Percentiles rank a stretch among this genome's conserved stretches.
Evolutionary conservation across 371 early-diverging fungal genomes (phyloP).

Genomic region (Apophysomyces sp.): DNA sequence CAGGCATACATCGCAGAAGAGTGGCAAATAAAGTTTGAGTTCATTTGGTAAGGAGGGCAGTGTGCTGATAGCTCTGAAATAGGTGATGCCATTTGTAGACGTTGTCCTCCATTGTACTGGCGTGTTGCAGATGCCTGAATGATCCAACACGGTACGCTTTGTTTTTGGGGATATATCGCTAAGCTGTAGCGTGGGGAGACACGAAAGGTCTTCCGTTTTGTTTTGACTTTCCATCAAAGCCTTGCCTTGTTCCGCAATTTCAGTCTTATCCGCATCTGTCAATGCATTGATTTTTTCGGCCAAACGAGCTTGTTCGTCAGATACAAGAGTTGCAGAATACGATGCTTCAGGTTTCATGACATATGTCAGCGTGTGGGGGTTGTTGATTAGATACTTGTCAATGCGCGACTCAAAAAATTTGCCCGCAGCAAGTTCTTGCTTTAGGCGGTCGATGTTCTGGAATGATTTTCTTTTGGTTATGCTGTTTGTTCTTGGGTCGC

Average conservation of each 20-base stretch:
- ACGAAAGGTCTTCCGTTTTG: conserved; percentile 70
- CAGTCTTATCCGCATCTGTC: conserved; percentile 56
- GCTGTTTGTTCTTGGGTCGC: background rate
- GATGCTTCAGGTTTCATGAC: conserved; percentile 80
- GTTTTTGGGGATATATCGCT: conserved; percentile 69
- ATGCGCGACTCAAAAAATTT: conserved; percentile 73
- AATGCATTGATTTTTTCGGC: conserved; percentile 56
- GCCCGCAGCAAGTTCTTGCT: conserved; percentile 58
- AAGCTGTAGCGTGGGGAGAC: conserved; percentile 81
- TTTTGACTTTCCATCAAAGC: conserved; percentile 73
- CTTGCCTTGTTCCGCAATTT: conserved; percentile 61
- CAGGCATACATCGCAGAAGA: conserved; percentile 70
- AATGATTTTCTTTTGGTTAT: background rate
- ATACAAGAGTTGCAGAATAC: conserved; percentile 56
- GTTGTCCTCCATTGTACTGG: conserved; percentile 81
- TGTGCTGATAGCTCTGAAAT: conserved; percentile 71
- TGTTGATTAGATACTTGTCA: conserved; percentile 75
- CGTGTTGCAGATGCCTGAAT: conserved; percentile 54
- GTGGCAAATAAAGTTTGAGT: conserved; percentile 72
- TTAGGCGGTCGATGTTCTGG: conserved; percentile 74
- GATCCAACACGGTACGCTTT: conserved; percentile 66
- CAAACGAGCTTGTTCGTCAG: conserved; percentile 69
- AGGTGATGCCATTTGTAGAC: conserved; percentile 92
- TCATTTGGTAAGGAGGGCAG: conserved; percentile 63
- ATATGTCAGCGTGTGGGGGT: conserved; percentile 74